Evolutionary conservation across 164 flowering plant species (phyloP).

Genomic region (Echeveria elegans): DNA sequence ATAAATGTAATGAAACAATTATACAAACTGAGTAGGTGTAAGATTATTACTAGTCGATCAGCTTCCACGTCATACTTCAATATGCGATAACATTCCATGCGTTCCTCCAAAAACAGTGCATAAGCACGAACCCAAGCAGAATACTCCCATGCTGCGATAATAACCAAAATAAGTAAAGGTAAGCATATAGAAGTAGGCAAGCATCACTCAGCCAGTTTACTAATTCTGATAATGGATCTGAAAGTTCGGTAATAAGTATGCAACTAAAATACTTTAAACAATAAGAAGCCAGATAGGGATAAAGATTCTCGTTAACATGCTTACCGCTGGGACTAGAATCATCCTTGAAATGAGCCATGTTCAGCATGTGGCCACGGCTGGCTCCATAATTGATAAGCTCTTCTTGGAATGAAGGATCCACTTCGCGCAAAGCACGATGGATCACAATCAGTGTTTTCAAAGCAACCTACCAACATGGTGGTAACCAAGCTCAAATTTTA

Average conservation of each 20-base stretch:
- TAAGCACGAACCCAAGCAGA: conserved; percentile 98
- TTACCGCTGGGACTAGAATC: conserved; percentile 92
- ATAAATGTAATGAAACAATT: neutral
- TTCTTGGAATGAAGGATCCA: conserved; percentile 89
- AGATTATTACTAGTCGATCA: conserved; percentile 71
- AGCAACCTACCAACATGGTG: conserved; percentile 51
- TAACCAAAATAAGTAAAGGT: conserved; percentile 6
- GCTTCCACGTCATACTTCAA: conserved; percentile 92
- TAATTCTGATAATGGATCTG: too few relatives aligned
- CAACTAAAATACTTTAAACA: neutral
- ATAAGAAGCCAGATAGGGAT: neutral
- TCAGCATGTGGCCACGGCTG: conserved; percentile 82
- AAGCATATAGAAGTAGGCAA: too few relatives aligned
- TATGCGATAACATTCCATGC: conserved; percentile 80
- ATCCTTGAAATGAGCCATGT: conserved; percentile 91
- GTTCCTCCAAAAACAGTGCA: conserved; percentile 82
- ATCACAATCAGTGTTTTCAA: conserved; percentile 90
- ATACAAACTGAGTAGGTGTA: neutral
- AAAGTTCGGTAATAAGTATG: neutral
- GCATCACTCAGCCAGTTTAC: too few relatives aligned
- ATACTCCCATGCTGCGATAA: conserved; percentile 88
- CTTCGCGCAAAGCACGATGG: conserved; percentile 97
- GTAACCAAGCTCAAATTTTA: neutral
- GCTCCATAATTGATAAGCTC: conserved; percentile 83
- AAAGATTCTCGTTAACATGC: neutral